A percentile compares a stretch with the other conserved stretches of the same genome.
Evolutionary conservation across 116 monocot species (phyloP).

Genomic region (Iris pallida): DNA sequence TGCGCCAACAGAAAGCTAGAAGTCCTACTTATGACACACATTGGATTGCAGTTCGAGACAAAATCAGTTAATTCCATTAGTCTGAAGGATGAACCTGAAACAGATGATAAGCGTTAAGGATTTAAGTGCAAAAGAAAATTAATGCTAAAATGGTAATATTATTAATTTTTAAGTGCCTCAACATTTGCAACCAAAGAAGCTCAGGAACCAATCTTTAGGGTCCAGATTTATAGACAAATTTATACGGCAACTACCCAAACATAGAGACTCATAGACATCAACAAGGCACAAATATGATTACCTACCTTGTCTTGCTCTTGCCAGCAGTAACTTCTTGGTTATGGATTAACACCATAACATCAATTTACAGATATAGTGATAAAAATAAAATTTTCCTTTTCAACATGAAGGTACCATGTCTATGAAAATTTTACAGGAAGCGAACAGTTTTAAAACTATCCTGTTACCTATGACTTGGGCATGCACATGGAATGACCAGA

Average conservation of each 20-base stretch:
- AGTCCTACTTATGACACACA: background rate
- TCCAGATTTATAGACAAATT: too few species aligned
- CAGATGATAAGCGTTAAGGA: too few species aligned
- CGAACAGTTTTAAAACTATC: background rate
- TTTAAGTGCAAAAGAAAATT: too few species aligned
- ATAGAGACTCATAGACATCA: background rate
- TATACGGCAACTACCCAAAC: background rate
- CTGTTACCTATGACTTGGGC: background rate
- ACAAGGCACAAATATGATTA: background rate
- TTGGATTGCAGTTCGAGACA: too few species aligned
- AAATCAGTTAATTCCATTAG: too few species aligned
- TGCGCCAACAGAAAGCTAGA: conserved; percentile 22
- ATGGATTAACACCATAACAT: background rate
- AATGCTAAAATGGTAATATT: too few species aligned
- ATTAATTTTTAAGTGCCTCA: too few species aligned
- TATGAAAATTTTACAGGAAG: background rate
- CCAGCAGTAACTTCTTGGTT: background rate
- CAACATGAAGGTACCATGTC: background rate
- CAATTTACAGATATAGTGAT: conserved; percentile 1
- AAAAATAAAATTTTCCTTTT: background rate
- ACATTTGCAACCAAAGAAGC: too few species aligned
- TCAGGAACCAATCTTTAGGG: too few species aligned
- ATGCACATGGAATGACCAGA: background rate
- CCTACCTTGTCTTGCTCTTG: background rate
- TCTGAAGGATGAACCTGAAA: too few species aligned